Evolutionary conservation across 352 stramenopile species (phyloP).

Genomic region (Globisporangium okanoganense): DNA sequence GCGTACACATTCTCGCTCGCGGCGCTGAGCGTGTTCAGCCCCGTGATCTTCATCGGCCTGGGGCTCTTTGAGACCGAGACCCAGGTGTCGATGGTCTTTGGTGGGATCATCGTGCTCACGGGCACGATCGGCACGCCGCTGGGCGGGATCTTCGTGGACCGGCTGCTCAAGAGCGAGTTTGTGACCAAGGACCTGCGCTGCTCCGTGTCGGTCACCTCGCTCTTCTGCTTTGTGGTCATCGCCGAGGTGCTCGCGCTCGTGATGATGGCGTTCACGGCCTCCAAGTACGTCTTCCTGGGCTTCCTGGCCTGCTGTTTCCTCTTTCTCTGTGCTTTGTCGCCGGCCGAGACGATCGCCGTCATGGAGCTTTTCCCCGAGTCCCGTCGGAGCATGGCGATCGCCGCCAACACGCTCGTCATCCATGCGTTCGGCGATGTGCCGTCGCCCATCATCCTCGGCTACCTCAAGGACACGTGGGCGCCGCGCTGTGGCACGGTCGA

Average conservation of each 20-base stretch:
- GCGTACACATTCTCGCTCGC: slow-evolving; percentile 87
- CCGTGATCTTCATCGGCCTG: slow-evolving; percentile 86
- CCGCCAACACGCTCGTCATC: slow-evolving; percentile 89
- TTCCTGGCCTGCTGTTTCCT: slow-evolving; percentile 70
- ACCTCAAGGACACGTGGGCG: slow-evolving; percentile 91
- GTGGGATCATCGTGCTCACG: slow-evolving; percentile 70
- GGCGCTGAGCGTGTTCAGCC: slow-evolving; percentile 84
- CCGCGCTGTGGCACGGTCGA: slow-evolving; percentile 81
- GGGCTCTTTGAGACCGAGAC: slow-evolving; percentile 86
- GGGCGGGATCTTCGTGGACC: slow-evolving; percentile 78
- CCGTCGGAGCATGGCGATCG: slow-evolving; percentile 87
- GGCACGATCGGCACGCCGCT: slow-evolving; percentile 87
- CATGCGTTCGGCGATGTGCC: slow-evolving; percentile 94
- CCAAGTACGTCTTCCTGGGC: slow-evolving; percentile 53
- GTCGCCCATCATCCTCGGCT: slow-evolving; percentile 90
- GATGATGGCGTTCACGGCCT: slow-evolving; percentile 54
- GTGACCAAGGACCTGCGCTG: slow-evolving; percentile 34
- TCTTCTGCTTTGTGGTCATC: slow-evolving; percentile 64
- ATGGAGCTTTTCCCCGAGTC: slow-evolving; percentile 88
- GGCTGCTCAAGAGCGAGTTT: slow-evolving; percentile 31
- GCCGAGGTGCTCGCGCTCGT: slow-evolving; percentile 52
- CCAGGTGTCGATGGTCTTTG: slow-evolving; percentile 84
- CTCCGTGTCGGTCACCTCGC: slow-evolving; percentile 52
- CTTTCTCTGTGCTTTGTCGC: slow-evolving; percentile 70
- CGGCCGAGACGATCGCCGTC: slow-evolving; percentile 81